Conservation (phyloP, 75 land plant genomes). For the Sequoia sempervirens region DNA sequence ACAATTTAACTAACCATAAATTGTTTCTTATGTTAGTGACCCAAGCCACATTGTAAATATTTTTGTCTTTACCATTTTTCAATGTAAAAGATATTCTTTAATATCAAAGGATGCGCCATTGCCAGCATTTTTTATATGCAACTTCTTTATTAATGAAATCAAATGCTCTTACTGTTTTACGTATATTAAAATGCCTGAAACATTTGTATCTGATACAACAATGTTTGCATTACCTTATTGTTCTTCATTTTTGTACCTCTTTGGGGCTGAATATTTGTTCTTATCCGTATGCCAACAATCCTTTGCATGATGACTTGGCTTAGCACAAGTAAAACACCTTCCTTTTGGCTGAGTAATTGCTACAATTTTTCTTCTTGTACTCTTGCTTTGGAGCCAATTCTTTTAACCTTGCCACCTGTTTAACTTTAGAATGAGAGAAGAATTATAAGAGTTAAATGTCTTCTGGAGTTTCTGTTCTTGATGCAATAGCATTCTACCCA, state of each 20-base stretch:
- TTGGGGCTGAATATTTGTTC: not conserved
- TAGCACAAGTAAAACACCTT: not conserved
- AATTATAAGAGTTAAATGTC: no score
- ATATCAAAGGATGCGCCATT: not conserved
- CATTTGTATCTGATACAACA: not conserved
- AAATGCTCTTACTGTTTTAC: not conserved
- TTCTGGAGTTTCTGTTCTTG: no score
- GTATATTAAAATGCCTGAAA: not conserved
- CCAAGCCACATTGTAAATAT: not conserved
- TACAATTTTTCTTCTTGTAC: no score
- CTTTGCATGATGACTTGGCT: not conserved
- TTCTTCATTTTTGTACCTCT: not conserved
- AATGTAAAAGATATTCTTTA: not conserved
- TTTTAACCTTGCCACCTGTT: no score
- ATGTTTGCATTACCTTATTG: not conserved
- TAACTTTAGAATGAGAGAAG: no score
- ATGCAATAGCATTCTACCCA: no score
- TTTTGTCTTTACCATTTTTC: not conserved
- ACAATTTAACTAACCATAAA: not conserved
- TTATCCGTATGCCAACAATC: not conserved
- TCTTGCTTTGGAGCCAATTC: no score
- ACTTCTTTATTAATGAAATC: not conserved
- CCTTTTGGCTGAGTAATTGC: not conserved
- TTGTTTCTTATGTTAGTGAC: not conserved
- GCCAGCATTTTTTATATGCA: not conserved